Percentiles rank a stretch among this genome's conserved stretches.
phyloP scores from a whole-genome alignment of 2,329 filamentous ascomycete genomes.

The Pestalotiopsis sp. region DNA sequence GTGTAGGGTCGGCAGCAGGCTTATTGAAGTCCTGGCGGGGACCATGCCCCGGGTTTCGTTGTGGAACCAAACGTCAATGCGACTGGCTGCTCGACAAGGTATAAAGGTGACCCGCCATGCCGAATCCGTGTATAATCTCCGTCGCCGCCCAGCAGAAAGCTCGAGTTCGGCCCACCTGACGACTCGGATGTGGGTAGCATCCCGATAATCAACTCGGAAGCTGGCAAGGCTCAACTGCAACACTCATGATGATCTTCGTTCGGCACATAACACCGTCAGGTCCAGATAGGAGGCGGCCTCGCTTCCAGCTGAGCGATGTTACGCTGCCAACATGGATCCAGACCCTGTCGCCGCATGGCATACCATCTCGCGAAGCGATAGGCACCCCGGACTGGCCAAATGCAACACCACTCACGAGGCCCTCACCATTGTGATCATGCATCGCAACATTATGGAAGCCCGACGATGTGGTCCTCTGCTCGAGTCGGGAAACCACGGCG shows the following conservation, averaged over 20 bases:
- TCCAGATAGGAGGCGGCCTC: not conserved
- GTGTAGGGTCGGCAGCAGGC: not conserved
- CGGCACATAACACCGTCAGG: not conserved
- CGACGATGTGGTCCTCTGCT: not conserved
- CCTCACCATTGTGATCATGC: not conserved
- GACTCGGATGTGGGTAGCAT: not conserved
- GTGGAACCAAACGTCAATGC: not conserved
- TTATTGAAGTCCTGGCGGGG: not conserved
- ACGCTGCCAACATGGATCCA: not conserved
- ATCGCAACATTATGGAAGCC: not conserved
- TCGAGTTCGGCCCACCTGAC: not conserved
- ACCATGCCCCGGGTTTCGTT: not conserved
- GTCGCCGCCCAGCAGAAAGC: not conserved
- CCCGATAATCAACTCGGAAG: not conserved
- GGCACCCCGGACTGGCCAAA: not conserved
- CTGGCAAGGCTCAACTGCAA: not conserved
- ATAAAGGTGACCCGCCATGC: not conserved
- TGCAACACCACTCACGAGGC: not conserved
- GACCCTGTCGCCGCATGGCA: not conserved
- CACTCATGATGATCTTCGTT: not conserved
- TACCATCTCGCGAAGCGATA: not conserved
- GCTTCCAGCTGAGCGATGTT: not conserved
- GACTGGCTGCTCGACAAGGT: not conserved
- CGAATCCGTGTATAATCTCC: not conserved
- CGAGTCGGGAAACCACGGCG: not conserved